These are phyloP conservation scores for Myochromella boudieri DNA, from an alignment of 768 basidiomycete species.

Conservation along the genomic window DNA sequence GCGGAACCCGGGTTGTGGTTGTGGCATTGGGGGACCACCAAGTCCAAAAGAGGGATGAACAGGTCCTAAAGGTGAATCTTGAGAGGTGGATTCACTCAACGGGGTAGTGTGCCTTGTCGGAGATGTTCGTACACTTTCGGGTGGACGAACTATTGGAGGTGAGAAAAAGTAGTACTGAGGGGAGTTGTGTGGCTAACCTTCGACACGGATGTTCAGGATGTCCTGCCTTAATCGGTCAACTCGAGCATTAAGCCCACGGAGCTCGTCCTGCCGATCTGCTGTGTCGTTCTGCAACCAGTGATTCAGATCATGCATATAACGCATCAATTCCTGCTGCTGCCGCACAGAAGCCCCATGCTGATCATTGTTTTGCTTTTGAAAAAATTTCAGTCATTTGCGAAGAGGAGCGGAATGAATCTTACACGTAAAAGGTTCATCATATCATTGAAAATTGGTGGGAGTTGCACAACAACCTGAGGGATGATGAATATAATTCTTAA, in stretches of 20 bases:
- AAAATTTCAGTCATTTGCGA: conserved; percentile 5
- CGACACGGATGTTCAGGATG: conserved; percentile 33
- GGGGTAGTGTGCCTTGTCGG: conserved; percentile 5
- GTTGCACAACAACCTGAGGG: conserved; percentile 56
- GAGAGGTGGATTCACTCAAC: not conserved
- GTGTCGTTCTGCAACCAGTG: conserved; percentile 81
- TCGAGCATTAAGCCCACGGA: conserved; percentile 63
- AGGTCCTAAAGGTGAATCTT: conserved; percentile 2
- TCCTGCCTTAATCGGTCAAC: conserved; percentile 50
- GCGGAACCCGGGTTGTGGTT: not conserved
- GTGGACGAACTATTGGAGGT: conserved; percentile 5
- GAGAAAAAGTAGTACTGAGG: not conserved
- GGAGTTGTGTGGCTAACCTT: conserved; percentile 28
- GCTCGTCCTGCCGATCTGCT: conserved; percentile 72
- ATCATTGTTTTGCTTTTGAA: conserved; percentile 65
- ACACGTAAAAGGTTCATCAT: conserved; percentile 71
- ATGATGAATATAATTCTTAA: not conserved
- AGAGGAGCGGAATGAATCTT: conserved; percentile 19
- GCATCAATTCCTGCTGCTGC: conserved; percentile 77
- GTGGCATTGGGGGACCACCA: not conserved
- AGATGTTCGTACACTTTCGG: conserved; percentile 14
- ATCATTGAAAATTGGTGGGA: conserved; percentile 65
- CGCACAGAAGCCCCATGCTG: conserved; percentile 75
- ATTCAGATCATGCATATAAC: conserved; percentile 76
- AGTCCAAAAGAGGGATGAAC: not conserved